Base-by-base conservation (phyloP, 2,329 filamentous ascomycete genomes). In the Nectriaceae sp. region DNA sequence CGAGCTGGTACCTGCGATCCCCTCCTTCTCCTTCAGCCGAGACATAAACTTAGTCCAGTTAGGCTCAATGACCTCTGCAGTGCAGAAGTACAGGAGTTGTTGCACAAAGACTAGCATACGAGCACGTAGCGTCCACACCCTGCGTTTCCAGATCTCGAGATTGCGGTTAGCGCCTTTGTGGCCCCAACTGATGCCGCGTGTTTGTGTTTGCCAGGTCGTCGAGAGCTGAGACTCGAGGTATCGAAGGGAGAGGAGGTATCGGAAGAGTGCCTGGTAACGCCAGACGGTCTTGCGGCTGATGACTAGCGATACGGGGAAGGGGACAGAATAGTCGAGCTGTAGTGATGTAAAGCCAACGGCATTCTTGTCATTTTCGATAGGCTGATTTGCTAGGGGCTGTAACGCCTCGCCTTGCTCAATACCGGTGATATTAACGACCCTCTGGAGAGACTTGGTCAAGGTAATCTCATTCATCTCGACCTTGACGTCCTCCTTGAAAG, bases 31-130 rank as follows among this genome's bases (percentile, higher is more conserved):
- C 74, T 86, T 87, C 5, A 97, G 78, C 24, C 90, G 80, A n/a
- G 87, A 84, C 90, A 97, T 97, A 52, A 99, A 83, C 40, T 85
- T 88, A 57, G 90, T 85, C 94, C 94, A 99, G 69, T 97, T 97
- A 3, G 93, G 94, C 69, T 99, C 94, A 46, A 99, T 95, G 45
- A 99, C 94, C 70, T 99, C 94, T 1, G 90, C 85, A 0, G 94
- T 97, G 71, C 91, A 97, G 67, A 96, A 99, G 70, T 97, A 99
- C 5, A 97, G 80, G 31, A 97, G 77, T 67, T 99, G 94, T 70
- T 99, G 94, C 2, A 97, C 90, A 65, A 97, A 99, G 8, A 96
- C 90, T 8, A 97, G 78, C 94, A 99, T 99, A 40, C 94, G 84
- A 3, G 92, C 90, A 26, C 94, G 83, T 48, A 99, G 73, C 3